phyloP scores from a whole-genome alignment of 805 yeast genomes.

The Yarrowia divulgata region DNA sequence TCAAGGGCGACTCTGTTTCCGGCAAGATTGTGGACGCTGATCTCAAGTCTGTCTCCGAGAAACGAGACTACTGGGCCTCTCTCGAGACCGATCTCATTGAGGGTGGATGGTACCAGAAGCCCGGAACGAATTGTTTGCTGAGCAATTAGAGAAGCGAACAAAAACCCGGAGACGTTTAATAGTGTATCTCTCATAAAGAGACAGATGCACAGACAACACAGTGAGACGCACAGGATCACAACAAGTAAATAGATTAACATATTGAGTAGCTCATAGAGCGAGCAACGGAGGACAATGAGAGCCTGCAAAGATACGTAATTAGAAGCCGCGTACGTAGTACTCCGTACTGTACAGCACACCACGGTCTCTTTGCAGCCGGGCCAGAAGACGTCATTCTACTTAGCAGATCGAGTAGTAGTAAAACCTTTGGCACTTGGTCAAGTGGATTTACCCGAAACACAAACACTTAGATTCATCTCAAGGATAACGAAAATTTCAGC shows the following conservation, averaged over 20 bases:
- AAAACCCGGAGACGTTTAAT: neutral
- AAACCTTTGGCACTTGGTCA: too few species aligned
- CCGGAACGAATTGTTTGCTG: slow-evolving; percentile 1
- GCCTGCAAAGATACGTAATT: too few species aligned
- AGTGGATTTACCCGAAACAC: too few species aligned
- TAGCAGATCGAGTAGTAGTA: too few species aligned
- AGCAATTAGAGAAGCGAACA: neutral
- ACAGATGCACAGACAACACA: neutral
- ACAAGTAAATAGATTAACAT: slow-evolving; percentile 4
- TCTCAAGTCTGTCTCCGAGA: neutral
- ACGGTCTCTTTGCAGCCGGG: too few species aligned
- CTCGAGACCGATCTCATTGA: slow-evolving; percentile 24
- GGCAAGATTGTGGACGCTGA: slow-evolving; percentile 30
- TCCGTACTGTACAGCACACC: too few species aligned
- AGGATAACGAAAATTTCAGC: too few species aligned
- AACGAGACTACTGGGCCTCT: slow-evolving; percentile 19
- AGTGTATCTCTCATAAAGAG: too few species aligned
- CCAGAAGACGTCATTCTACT: too few species aligned
- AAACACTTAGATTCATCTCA: too few species aligned
- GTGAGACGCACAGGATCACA: neutral
- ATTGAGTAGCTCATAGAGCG: neutral
- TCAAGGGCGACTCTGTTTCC: neutral
- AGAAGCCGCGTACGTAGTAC: too few species aligned
- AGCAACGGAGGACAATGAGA: neutral
- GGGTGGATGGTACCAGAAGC: slow-evolving; percentile 8